These are phyloP conservation scores for Aphanomyces stellatus DNA, from an alignment of 352 stramenopile species.

Conservation along the genomic window DNA sequence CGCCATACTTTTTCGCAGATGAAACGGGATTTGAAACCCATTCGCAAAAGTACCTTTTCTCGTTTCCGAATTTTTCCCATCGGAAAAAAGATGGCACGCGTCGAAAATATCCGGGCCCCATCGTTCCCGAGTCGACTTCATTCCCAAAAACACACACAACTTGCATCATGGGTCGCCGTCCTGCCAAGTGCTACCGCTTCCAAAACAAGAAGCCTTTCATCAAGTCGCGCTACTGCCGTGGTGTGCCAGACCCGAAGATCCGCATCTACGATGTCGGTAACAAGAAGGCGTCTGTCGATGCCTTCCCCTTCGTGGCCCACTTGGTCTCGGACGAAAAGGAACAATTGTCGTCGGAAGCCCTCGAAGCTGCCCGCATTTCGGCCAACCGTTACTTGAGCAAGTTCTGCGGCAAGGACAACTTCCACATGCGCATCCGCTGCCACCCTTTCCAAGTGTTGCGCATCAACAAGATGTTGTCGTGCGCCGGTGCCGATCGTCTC, in stretches of 20 bases:
- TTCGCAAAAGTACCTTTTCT: no score
- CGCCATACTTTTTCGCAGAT: no score
- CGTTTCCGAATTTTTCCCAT: no score
- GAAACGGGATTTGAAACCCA: no score
- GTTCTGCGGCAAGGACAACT: constrained; percentile 97
- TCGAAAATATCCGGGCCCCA: no score
- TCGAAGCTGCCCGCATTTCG: constrained; percentile 97
- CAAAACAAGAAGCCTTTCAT: constrained; percentile 99
- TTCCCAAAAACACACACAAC: no score
- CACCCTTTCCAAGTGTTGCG: constrained; percentile 99
- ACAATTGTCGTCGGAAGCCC: constrained; percentile 94
- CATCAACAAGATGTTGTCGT: constrained; percentile 99
- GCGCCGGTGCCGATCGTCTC: constrained; percentile 97
- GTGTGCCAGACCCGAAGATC: constrained; percentile 96
- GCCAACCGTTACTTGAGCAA: constrained; percentile 99
- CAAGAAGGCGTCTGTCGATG: constrained; percentile 97
- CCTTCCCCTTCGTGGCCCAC: constrained; percentile 98
- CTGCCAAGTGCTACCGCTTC: constrained; percentile 99
- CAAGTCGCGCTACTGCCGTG: constrained; percentile 99
- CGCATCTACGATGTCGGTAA: constrained; percentile 99
- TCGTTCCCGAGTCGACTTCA: background rate
- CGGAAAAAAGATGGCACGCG: no score
- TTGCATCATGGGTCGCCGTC: constrained; percentile 87
- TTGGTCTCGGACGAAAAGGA: constrained; percentile 92
- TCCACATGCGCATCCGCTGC: constrained; percentile 98